Base-by-base conservation (phyloP, 2,329 filamentous ascomycete species). In the Ophiostoma sp. region DNA sequence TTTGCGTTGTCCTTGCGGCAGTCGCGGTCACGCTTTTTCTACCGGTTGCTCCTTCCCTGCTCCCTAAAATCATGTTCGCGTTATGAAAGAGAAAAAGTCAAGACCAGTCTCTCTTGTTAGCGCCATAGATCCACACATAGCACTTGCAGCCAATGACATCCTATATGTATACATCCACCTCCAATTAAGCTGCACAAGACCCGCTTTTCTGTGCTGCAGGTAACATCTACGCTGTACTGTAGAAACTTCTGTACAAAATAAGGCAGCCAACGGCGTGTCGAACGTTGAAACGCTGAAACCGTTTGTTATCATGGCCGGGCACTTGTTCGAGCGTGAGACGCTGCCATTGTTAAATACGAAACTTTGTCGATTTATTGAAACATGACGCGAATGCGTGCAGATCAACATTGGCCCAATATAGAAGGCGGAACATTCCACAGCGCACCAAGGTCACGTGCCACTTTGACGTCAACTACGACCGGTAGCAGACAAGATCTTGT, bases 111-210 rank as follows among this genome's bases (percentile, higher is more conserved):
- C 31, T 27, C 23, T 39, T 54, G 69, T 67, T 70, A 70, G 69
- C 65, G 69, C 65, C 7, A 33, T 11, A 23, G 52, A 64, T 15
- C 60, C 60, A 64, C 60, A 62, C 6, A 15, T 48, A 8, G 17
- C 7, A 4, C 44, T 48, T 27, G 4, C 3, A 11, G 17, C 52
- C 52, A 57, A 27, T 57, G 23, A 8, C 10, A 23, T 23, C 8
- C 23, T 23, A n/a, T 27, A 57, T 5, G 11, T 27, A 57, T 57
- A n/a, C 31, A 57, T 57, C 52, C 52, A 57, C 52, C 52, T 57
- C 52, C 52, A 31, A 57, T 57, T 27, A 67, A 27, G 31, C 65
- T 81, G 79, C 70, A 72, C 52, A 2, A 80, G 80, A 72, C 73
- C 74, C 62, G 52, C 52, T 57, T 57, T 57, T 57, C n/a, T 13